Evolutionary conservation across 108 stramenopile genomes (phyloP).

Genomic region (Nitzschia sp.): DNA sequence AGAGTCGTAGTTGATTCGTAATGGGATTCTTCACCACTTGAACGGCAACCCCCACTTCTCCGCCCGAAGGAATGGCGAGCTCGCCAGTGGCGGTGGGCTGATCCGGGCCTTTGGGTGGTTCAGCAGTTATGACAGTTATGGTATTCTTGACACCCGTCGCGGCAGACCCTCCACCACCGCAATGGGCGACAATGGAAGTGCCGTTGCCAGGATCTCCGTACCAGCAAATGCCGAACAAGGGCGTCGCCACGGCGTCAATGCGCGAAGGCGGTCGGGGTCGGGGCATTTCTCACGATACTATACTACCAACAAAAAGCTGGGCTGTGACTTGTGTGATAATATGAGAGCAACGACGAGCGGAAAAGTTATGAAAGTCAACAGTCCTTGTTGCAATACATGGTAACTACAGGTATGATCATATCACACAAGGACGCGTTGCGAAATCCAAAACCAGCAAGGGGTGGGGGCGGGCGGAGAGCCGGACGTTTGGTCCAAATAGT

Average conservation of each 20-base stretch:
- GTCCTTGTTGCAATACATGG: too few relatives aligned
- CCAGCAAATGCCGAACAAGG: slow-evolving; percentile 71
- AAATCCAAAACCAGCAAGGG: too few relatives aligned
- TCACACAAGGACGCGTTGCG: too few relatives aligned
- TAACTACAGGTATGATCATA: too few relatives aligned
- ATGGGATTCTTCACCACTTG: slow-evolving; percentile 43
- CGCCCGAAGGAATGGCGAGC: slow-evolving; percentile 34
- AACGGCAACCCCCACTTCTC: slow-evolving; percentile 46
- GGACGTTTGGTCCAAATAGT: too few relatives aligned
- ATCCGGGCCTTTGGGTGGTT: not conserved
- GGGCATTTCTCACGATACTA: too few relatives aligned
- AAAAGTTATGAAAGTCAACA: too few relatives aligned
- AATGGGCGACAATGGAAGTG: slow-evolving; percentile 62
- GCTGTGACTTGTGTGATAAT: too few relatives aligned
- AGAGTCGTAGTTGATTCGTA: slow-evolving; percentile 32
- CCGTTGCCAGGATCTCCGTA: slow-evolving; percentile 55
- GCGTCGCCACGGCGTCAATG: slow-evolving; percentile 50
- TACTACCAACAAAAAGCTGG: too few relatives aligned
- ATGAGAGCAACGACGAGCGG: too few relatives aligned
- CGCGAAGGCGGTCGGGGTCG: slow-evolving; percentile 47
- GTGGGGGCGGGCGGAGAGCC: too few relatives aligned
- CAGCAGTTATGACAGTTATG: slow-evolving; percentile 34
- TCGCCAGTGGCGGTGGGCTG: slow-evolving; percentile 15
- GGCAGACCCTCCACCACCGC: slow-evolving; percentile 75
- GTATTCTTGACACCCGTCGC: slow-evolving; percentile 71